phyloP scores from a whole-genome alignment of 73 alveolate genomes.

The Symbiodinium natans region DNA sequence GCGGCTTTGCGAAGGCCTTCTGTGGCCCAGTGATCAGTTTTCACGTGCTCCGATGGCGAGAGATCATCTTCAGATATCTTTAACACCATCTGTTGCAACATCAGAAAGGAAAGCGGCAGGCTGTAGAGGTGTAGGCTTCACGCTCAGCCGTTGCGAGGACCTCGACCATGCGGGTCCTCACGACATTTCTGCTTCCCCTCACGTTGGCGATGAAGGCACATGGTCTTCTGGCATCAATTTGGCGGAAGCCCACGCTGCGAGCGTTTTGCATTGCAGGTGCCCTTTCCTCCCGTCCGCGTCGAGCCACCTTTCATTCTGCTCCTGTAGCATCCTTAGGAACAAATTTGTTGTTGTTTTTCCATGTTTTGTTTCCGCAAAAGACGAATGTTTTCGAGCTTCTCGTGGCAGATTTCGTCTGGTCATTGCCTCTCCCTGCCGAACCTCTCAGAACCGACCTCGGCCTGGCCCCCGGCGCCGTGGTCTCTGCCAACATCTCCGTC shows the following conservation, averaged over 20 bases:
- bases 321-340: background rate
- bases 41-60: too few species aligned
- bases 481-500: background rate
- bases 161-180: background rate
- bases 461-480: conserved; percentile 5
- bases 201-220: background rate
- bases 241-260: too few species aligned
- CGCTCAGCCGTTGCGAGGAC: background rate
- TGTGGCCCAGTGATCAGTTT: too few species aligned
- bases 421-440: too few species aligned
- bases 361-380: too few species aligned
- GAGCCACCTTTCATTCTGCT: background rate
- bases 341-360: too few species aligned
- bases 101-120: background rate
- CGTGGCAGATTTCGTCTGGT: too few species aligned
- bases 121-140: background rate
- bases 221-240: background rate
- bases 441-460: background rate
- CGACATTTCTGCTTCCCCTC: background rate
- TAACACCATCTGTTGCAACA: background rate
- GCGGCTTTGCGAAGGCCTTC: too few species aligned
- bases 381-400: too few species aligned
- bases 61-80: too few species aligned
- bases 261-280: background rate
- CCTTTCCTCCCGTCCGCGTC: background rate